Conservation (phyloP, 768 basidiomycete species). For the Mycena floridula region DNA sequence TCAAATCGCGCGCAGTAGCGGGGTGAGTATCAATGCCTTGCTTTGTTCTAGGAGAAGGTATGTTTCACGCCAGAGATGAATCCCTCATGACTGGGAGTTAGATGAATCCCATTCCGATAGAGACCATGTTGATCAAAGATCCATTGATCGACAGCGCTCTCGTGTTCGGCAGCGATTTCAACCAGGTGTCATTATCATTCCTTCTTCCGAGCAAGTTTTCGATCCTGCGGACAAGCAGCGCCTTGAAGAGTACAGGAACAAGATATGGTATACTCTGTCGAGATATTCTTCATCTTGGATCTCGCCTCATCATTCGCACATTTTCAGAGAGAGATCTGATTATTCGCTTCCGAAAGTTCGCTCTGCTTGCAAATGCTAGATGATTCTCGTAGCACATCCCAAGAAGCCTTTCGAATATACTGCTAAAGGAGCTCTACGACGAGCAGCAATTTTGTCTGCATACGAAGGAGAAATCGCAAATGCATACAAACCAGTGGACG, state of each 20-base stretch:
- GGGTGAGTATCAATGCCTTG: conserved; percentile 27
- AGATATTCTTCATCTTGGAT: neutral
- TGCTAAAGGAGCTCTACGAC: conserved; percentile 24
- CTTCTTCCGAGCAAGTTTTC: conserved; percentile 14
- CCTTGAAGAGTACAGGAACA: conserved; percentile 20
- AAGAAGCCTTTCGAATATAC: conserved; percentile 25
- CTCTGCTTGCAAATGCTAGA: conserved; percentile 11
- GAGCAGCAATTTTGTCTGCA: conserved; percentile 17
- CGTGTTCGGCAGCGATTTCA: conserved; percentile 29
- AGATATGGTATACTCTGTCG: conserved; percentile 7
- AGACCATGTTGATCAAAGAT: conserved; percentile 26
- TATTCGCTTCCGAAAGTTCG: neutral
- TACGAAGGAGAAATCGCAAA: conserved; percentile 14
- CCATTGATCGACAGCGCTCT: conserved; percentile 20
- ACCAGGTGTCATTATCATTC: conserved; percentile 29
- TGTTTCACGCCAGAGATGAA: conserved; percentile 17
- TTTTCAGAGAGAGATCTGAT: conserved; percentile 21
- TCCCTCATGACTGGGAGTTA: conserved; percentile 25
- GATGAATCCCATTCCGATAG: neutral
- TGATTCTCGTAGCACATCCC: conserved; percentile 24
- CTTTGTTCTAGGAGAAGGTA: neutral
- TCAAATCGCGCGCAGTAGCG: conserved; percentile 32
- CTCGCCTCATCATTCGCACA: conserved; percentile 17
- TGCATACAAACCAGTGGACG: conserved; percentile 18
- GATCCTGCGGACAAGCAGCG: conserved; percentile 18